Percentiles rank a stretch among this genome's conserved stretches.
Evolutionary conservation across 1,139 yeast genomes (phyloP).

Genomic region (Candida sanyaensis): DNA sequence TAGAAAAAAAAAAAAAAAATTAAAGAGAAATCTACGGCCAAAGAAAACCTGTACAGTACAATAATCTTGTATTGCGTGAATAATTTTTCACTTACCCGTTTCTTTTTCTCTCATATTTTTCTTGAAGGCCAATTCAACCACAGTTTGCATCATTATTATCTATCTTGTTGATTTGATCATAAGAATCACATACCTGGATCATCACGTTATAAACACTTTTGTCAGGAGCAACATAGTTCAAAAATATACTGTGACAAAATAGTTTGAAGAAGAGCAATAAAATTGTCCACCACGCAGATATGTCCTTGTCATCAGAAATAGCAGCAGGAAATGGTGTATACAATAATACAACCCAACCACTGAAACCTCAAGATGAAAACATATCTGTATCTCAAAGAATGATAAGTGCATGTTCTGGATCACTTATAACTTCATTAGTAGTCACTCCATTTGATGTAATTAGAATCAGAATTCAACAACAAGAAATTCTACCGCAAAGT

Average conservation of each 20-base stretch:
- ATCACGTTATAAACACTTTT: too few species aligned
- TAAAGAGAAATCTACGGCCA: neutral
- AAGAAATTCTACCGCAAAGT: constrained; percentile 55
- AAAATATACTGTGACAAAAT: too few species aligned
- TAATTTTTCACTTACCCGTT: neutral
- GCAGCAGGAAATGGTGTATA: constrained; percentile 36
- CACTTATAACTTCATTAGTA: constrained; percentile 79
- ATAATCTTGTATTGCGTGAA: neutral
- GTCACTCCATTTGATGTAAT: constrained; percentile 96
- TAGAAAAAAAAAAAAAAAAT: neutral
- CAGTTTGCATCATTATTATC: too few species aligned
- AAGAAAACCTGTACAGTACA: neutral
- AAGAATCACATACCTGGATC: too few species aligned
- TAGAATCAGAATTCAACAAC: constrained; percentile 88
- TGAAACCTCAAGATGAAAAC: constrained; percentile 16
- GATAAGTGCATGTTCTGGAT: constrained; percentile 91
- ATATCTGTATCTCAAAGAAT: constrained; percentile 65
- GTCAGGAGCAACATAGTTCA: too few species aligned
- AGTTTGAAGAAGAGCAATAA: too few species aligned
- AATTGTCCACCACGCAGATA: constrained; percentile 8
- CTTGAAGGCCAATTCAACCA: neutral
- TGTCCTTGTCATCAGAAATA: constrained; percentile 41
- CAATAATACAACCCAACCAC: constrained; percentile 19
- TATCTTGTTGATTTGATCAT: too few species aligned
- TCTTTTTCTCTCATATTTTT: neutral